Evolutionary conservation across 805 yeast genomes (phyloP).

Genomic region (Schwanniomyces occidentalis): DNA sequence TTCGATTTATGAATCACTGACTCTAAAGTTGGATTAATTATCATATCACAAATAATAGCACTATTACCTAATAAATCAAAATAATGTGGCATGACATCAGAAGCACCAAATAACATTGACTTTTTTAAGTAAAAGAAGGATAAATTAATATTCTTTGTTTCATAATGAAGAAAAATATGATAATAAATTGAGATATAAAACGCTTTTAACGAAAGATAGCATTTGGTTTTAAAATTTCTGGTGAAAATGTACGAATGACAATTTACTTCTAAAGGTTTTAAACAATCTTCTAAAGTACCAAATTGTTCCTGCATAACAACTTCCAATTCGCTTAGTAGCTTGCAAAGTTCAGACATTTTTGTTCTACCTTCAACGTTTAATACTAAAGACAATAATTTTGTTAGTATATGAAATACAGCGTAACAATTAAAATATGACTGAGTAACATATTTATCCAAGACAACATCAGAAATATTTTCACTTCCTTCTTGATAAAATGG

Average conservation of each 20-base stretch:
- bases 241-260: slow-evolving; percentile 8
- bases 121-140: slow-evolving; percentile 40
- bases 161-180: slow-evolving; percentile 44
- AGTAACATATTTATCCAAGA: slow-evolving; percentile 43
- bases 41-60: slow-evolving; percentile 35
- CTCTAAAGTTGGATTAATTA: slow-evolving; percentile 37
- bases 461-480: slow-evolving; percentile 37
- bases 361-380: slow-evolving; percentile 42
- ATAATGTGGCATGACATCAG: slow-evolving; percentile 38
- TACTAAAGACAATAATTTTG: slow-evolving; percentile 35
- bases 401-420: slow-evolving; percentile 27
- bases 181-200: slow-evolving; percentile 41
- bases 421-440: slow-evolving; percentile 27
- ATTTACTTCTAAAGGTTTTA: slow-evolving; percentile 12
- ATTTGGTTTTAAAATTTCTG: slow-evolving; percentile 22
- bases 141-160: slow-evolving; percentile 28
- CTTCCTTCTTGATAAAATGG: slow-evolving; percentile 44
- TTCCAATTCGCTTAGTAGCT: slow-evolving; percentile 38
- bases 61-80: slow-evolving; percentile 31
- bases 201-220: slow-evolving; percentile 27
- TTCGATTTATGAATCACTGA: slow-evolving; percentile 31
- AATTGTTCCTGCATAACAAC: slow-evolving; percentile 24
- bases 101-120: slow-evolving; percentile 25
- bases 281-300: slow-evolving; percentile 24
- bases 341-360: slow-evolving; percentile 36